Evolutionary conservation across 495 filamentous ascomycete genomes (phyloP).

Genomic region (Penicillium desertorum): DNA sequence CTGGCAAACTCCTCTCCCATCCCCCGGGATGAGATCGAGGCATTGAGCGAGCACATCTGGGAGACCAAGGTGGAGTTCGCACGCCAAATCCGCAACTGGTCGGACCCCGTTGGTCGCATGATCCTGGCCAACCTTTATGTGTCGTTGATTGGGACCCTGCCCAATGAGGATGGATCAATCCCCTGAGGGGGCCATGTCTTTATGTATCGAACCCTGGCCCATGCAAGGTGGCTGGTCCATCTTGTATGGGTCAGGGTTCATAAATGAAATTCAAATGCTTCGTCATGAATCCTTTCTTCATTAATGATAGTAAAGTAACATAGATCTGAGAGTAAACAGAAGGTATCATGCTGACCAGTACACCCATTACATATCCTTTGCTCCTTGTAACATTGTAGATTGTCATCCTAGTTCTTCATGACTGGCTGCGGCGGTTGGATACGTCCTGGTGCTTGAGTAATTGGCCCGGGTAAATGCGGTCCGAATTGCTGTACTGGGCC

Average conservation of each 20-base stretch:
- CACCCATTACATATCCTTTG: background rate
- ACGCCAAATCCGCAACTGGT: background rate
- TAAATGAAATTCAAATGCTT: background rate
- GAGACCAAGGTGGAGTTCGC: background rate
- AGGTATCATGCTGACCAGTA: background rate
- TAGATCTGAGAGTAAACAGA: background rate
- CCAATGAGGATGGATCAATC: background rate
- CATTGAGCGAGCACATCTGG: background rate
- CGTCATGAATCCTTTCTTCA: background rate
- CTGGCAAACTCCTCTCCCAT: background rate
- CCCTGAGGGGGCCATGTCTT: background rate
- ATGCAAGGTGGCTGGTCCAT: background rate
- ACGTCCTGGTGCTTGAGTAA: constrained; percentile 3
- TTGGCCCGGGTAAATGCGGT: background rate
- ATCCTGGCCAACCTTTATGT: background rate
- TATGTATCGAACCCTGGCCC: background rate
- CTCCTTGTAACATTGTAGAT: background rate
- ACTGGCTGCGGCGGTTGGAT: constrained; percentile 15
- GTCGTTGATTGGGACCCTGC: background rate
- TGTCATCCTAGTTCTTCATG: background rate
- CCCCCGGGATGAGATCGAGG: background rate
- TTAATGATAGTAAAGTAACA: background rate
- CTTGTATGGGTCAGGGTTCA: background rate
- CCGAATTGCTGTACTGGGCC: constrained; percentile 10
- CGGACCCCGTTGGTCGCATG: background rate